Percentiles rank a stretch among this genome's conserved stretches.
phyloP scores from a whole-genome alignment of 345 rosid species.

The Eucalyptus rudis region DNA sequence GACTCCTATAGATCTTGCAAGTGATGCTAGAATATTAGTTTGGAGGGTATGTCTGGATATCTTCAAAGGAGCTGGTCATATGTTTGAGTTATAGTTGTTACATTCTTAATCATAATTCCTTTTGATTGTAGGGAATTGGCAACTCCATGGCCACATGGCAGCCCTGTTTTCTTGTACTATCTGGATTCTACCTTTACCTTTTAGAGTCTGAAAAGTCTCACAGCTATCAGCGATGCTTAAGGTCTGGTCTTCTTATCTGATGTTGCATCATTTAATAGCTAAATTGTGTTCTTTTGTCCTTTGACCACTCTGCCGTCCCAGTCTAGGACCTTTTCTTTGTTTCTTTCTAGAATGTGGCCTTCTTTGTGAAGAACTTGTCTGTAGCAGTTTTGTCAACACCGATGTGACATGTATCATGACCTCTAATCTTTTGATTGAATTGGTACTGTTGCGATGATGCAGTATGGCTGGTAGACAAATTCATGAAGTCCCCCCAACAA shows the following conservation, averaged over 20 bases:
- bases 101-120: not conserved
- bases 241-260: slow-evolving; percentile 28
- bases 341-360: not conserved
- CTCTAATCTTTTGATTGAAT: not conserved
- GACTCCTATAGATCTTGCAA: slow-evolving; percentile 63
- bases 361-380: not conserved
- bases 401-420: not conserved
- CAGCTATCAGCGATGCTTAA: slow-evolving; percentile 72
- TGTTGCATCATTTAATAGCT: not conserved
- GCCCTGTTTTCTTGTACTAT: slow-evolving; percentile 74
- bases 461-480: slow-evolving; percentile 96
- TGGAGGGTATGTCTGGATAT: slow-evolving; percentile 59
- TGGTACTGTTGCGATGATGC: slow-evolving; percentile 14
- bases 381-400: not conserved
- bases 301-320: not conserved
- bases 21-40: slow-evolving; percentile 73
- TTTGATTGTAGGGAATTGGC: slow-evolving; percentile 72
- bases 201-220: slow-evolving; percentile 75
- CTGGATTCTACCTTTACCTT: slow-evolving; percentile 77
- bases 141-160: slow-evolving; percentile 94
- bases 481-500: slow-evolving; percentile 61
- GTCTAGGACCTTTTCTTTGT: not conserved
- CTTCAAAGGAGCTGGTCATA: slow-evolving; percentile 2
- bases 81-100: not conserved
- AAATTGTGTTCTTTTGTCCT: not conserved